Evolutionary conservation across 2,329 filamentous ascomycete genomes (phyloP).

Genomic region (Ascochyta koolunga): DNA sequence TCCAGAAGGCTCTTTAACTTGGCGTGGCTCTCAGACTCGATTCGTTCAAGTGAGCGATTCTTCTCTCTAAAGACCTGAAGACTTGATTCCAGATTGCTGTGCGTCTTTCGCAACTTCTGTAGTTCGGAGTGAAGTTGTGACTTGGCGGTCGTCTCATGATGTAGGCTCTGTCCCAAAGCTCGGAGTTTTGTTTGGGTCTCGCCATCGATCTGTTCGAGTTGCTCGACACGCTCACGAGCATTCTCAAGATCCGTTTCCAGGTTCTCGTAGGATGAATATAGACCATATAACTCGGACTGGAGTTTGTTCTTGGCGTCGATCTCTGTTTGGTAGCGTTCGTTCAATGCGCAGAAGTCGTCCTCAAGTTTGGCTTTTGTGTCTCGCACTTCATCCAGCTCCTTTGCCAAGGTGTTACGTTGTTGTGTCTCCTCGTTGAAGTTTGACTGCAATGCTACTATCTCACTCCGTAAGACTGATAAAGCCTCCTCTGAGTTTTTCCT

Average conservation of each 20-base stretch:
- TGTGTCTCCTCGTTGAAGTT: constrained; percentile 21
- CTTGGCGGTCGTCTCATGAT: constrained; percentile 12
- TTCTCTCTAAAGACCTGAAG: constrained; percentile 19
- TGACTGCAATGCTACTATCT: constrained; percentile 25
- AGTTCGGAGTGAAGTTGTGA: constrained; percentile 13
- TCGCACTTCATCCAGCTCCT: constrained; percentile 31
- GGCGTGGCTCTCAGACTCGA: constrained; percentile 22
- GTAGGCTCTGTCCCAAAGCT: constrained; percentile 18
- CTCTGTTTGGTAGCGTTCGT: constrained; percentile 24
- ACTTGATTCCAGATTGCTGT: constrained; percentile 21
- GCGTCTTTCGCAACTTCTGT: constrained; percentile 9
- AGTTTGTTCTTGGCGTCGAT: constrained; percentile 18
- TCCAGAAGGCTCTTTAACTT: constrained; percentile 28
- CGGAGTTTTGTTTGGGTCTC: constrained; percentile 29
- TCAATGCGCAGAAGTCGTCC: constrained; percentile 22
- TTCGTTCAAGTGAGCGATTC: constrained; percentile 26
- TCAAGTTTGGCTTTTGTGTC: constrained; percentile 26
- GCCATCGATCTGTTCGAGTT: constrained; percentile 27
- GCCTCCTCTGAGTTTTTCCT: constrained; percentile 32
- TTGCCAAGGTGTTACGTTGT: constrained; percentile 20
- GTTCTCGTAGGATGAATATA: constrained; percentile 23
- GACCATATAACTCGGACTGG: constrained; percentile 27
- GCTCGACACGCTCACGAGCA: constrained; percentile 27
- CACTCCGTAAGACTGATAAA: constrained; percentile 23
- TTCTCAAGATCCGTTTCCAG: constrained; percentile 28